A percentile compares a stretch with the other conserved stretches of the same genome.
Evolutionary conservation across 2,329 filamentous ascomycete genomes (phyloP).

Genomic region (Hypoxylon sp.): DNA sequence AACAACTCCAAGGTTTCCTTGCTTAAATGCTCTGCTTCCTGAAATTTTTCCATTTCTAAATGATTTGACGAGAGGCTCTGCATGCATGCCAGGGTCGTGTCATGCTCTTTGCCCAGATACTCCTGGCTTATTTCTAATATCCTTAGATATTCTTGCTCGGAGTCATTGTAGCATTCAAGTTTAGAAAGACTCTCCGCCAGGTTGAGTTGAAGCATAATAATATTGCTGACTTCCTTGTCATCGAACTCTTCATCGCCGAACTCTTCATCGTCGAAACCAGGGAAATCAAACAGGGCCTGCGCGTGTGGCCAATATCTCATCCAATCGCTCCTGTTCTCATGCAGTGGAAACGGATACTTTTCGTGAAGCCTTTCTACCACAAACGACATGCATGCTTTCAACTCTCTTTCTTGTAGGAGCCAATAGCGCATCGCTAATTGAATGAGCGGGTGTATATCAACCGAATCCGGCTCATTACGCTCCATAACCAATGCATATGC

Average conservation of each 20-base stretch:
- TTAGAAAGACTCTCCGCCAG: background rate
- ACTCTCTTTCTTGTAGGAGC: conserved; percentile 5
- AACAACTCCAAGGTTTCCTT: conserved; percentile 4
- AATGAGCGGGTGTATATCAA: conserved; percentile 41
- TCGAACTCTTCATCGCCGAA: background rate
- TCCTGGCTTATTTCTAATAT: conserved; percentile 3
- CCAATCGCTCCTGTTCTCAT: conserved; percentile 5
- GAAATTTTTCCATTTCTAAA: background rate
- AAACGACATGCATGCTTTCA: conserved; percentile 6
- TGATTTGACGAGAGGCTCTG: background rate
- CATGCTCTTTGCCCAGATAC: conserved; percentile 1
- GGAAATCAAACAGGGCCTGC: conserved; percentile 4
- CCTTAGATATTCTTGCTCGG: conserved; percentile 3
- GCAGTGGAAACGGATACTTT: background rate
- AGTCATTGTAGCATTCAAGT: background rate
- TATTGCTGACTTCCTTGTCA: too few relatives aligned
- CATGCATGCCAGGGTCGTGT: background rate
- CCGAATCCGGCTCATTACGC: conserved; percentile 20
- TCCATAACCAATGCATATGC: conserved; percentile 44
- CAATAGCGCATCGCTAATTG: conserved; percentile 26
- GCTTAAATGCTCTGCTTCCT: conserved; percentile 5
- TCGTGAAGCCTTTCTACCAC: conserved; percentile 1
- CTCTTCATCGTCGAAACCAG: too few relatives aligned
- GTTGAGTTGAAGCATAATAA: background rate
- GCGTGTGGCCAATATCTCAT: conserved; percentile 16